A percentile compares a stretch with the other conserved stretches of the same genome.
Evolutionary conservation across 495 filamentous ascomycete genomes (phyloP).

Genomic region (Xylaria cubensis): DNA sequence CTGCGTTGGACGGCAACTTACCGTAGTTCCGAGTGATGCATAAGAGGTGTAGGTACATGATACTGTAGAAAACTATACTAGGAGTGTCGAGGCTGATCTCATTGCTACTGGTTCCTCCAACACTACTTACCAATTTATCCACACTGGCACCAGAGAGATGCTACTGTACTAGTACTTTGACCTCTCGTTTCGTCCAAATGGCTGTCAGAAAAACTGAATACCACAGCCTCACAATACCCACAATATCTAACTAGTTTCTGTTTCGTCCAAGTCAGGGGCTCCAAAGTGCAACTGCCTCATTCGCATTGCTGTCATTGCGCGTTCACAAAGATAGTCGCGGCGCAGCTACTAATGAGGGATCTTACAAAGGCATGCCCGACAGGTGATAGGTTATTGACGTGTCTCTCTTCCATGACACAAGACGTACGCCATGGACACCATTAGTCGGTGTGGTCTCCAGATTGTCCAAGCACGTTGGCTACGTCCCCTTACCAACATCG

Average conservation of each 20-base stretch:
- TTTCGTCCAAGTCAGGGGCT: not conserved
- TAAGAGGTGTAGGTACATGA: not conserved
- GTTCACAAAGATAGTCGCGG: not conserved
- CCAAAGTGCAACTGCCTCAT: not conserved
- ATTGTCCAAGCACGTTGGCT: not conserved
- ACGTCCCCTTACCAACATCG: not conserved
- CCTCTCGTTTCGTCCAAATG: not conserved
- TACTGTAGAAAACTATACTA: not conserved
- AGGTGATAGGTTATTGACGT: slow-evolving; percentile 18
- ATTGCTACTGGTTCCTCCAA: not conserved
- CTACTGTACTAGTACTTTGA: not conserved
- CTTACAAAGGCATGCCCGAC: not conserved
- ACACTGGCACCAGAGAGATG: not conserved
- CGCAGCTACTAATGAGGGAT: not conserved
- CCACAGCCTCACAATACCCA: slow-evolving; percentile 20
- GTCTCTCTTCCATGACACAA: slow-evolving; percentile 8
- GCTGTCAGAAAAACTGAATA: not conserved
- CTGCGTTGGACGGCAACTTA: slow-evolving; percentile 18
- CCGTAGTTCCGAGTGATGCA: slow-evolving; percentile 2
- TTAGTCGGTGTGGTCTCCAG: slow-evolving; percentile 1
- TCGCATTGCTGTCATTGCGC: not conserved
- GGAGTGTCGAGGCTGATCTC: not conserved
- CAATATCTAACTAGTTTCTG: not conserved
- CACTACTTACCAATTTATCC: not conserved
- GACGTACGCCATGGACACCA: not conserved